phyloP scores from a whole-genome alignment of 495 filamentous ascomycete genomes.

The Hypoxylon fuscum region DNA sequence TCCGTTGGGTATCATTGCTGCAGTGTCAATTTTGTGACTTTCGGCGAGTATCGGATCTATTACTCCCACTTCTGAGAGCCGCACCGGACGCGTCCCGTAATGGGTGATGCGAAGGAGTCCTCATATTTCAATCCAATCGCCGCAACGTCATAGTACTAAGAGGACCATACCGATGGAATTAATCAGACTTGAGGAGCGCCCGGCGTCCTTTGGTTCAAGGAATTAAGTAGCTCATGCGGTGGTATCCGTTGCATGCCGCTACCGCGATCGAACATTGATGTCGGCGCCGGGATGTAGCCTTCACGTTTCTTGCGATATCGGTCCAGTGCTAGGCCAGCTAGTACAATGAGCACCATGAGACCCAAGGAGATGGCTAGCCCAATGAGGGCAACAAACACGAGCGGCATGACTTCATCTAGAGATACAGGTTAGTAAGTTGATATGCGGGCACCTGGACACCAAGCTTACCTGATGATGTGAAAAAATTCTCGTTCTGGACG shows the following conservation, averaged over 20 bases:
- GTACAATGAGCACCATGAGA: conserved; percentile 87
- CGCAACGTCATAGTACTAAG: background rate
- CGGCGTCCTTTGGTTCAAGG: conserved; percentile 48
- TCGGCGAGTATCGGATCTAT: conserved; percentile 11
- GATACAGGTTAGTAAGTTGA: conserved; percentile 43
- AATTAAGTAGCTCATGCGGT: conserved; percentile 78
- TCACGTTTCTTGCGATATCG: conserved; percentile 83
- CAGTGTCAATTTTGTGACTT: conserved; percentile 20
- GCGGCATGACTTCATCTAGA: conserved; percentile 67
- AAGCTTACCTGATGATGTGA: conserved; percentile 49
- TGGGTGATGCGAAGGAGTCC: background rate
- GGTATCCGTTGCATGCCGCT: conserved; percentile 82
- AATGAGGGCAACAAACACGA: conserved; percentile 90
- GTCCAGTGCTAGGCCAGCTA: conserved; percentile 82
- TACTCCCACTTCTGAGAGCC: conserved; percentile 12
- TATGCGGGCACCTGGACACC: conserved; percentile 36
- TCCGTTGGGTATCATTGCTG: conserved; percentile 35
- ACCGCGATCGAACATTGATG: conserved; percentile 74
- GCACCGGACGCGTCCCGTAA: conserved; percentile 5
- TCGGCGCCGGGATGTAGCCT: conserved; percentile 85
- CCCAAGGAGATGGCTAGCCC: conserved; percentile 89
- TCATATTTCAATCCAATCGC: conserved; percentile 3
- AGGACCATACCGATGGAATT: background rate
- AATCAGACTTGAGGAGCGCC: conserved; percentile 55
- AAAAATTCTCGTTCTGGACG: conserved; percentile 73